These are phyloP conservation scores for Neurospora cerealis DNA, from an alignment of 495 filamentous ascomycete genomes.

Conservation along the genomic window DNA sequence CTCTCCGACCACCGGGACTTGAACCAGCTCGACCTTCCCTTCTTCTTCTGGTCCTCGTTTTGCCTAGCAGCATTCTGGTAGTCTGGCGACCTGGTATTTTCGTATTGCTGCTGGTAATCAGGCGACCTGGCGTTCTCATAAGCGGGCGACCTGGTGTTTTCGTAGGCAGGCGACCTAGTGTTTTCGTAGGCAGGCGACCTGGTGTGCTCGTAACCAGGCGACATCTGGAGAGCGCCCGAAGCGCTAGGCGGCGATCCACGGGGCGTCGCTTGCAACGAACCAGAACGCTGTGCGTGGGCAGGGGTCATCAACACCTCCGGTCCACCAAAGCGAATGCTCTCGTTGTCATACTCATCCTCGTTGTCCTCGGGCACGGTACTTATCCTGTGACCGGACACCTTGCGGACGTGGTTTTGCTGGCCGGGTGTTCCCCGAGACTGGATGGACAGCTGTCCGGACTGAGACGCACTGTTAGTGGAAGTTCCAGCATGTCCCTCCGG, in stretches of 20 bases:
- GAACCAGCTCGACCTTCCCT: slow-evolving; percentile 81
- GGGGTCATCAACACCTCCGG: slow-evolving; percentile 39
- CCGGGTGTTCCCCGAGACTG: slow-evolving; percentile 53
- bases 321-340: slow-evolving; percentile 33
- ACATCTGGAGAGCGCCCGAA: slow-evolving; percentile 21
- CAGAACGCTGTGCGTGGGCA: slow-evolving; percentile 40
- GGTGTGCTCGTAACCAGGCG: slow-evolving; percentile 33
- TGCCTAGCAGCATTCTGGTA: slow-evolving; percentile 33
- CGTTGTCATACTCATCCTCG: slow-evolving; percentile 53
- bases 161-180: slow-evolving; percentile 2
- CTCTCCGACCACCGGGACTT: slow-evolving; percentile 92
- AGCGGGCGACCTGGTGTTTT: slow-evolving; percentile 24
- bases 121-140: slow-evolving; percentile 26
- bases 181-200: neutral
- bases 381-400: slow-evolving; percentile 64
- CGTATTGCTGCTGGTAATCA: slow-evolving; percentile 35
- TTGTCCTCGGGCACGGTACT: slow-evolving; percentile 81
- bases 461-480: slow-evolving; percentile 56
- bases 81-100: slow-evolving; percentile 33
- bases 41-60: slow-evolving; percentile 80
- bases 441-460: slow-evolving; percentile 67
- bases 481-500: slow-evolving; percentile 74
- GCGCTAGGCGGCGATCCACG: slow-evolving; percentile 63
- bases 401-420: slow-evolving; percentile 50
- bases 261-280: slow-evolving; percentile 42